phyloP scores from a whole-genome alignment of 148 eudicot species.

The Vaccinium myrtillus region DNA sequence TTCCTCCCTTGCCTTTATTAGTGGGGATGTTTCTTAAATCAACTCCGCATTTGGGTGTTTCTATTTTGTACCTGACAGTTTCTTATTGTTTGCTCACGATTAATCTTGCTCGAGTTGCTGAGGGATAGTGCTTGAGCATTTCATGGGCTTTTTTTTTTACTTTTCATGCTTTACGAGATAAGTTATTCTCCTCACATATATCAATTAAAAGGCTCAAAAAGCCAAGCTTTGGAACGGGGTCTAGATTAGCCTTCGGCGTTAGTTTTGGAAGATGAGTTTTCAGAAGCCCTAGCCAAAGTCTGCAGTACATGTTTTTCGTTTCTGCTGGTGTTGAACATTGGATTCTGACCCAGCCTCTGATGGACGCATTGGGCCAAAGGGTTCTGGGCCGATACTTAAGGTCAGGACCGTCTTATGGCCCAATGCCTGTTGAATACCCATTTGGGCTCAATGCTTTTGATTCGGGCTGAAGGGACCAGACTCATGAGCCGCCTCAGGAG shows the following conservation, averaged over 20 bases:
- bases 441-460: too few species aligned
- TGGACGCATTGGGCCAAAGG: too few species aligned
- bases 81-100: neutral
- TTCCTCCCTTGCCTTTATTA: neutral
- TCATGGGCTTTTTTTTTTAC: neutral
- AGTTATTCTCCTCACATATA: too few species aligned
- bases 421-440: too few species aligned
- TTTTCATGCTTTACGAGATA: too few species aligned
- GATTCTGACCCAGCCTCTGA: neutral
- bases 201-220: too few species aligned
- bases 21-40: neutral
- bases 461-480: too few species aligned
- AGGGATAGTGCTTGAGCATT: neutral
- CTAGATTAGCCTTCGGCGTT: neutral
- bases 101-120: neutral
- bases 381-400: too few species aligned
- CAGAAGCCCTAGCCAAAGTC: neutral
- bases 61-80: neutral
- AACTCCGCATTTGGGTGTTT: neutral
- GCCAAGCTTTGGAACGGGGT: too few species aligned
- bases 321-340: neutral
- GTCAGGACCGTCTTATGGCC: too few species aligned
- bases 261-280: neutral
- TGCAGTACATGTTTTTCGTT: neutral
- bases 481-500: too few species aligned